A percentile compares a stretch with the other conserved stretches of the same genome.
Evolutionary conservation across 495 filamentous ascomycete species (phyloP).

Genomic region (Chlorociboria aeruginascens): DNA sequence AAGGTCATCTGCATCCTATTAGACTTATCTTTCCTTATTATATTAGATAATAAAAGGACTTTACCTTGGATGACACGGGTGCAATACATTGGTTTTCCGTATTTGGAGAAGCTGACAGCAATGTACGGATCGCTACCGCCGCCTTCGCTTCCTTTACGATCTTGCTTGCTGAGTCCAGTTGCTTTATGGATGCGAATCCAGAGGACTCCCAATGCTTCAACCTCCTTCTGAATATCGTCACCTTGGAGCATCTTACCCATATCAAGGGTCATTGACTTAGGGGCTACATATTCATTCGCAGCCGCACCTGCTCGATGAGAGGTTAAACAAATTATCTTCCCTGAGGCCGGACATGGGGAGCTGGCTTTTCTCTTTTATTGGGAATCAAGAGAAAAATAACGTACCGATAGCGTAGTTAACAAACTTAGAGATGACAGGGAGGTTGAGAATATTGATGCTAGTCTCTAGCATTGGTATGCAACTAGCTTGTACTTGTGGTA

Average conservation of each 20-base stretch:
- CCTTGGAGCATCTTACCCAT: slow-evolving; percentile 81
- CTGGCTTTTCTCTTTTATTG: not conserved
- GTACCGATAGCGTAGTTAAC: slow-evolving; percentile 85
- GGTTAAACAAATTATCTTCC: too few relatives aligned
- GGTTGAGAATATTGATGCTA: slow-evolving; percentile 82
- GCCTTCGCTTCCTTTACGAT: slow-evolving; percentile 65
- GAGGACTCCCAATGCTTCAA: slow-evolving; percentile 69
- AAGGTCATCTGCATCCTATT: too few relatives aligned
- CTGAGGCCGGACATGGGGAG: too few relatives aligned
- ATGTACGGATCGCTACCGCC: slow-evolving; percentile 95
- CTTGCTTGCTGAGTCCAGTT: slow-evolving; percentile 80
- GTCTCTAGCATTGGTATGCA: slow-evolving; percentile 83
- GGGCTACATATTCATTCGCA: slow-evolving; percentile 82
- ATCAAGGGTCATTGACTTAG: slow-evolving; percentile 91
- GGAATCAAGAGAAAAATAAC: not conserved
- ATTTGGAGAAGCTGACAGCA: slow-evolving; percentile 59
- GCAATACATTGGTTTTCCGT: slow-evolving; percentile 96
- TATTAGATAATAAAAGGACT: too few relatives aligned
- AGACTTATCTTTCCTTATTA: too few relatives aligned
- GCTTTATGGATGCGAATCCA: slow-evolving; percentile 89
- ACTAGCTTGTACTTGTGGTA: slow-evolving; percentile 80
- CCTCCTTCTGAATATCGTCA: slow-evolving; percentile 83
- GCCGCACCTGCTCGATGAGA: slow-evolving; percentile 35
- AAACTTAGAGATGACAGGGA: slow-evolving; percentile 90
- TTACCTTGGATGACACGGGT: slow-evolving; percentile 87